Base-by-base conservation (phyloP, 176 grass and related monocot species). In the Cocos nucifera region DNA sequence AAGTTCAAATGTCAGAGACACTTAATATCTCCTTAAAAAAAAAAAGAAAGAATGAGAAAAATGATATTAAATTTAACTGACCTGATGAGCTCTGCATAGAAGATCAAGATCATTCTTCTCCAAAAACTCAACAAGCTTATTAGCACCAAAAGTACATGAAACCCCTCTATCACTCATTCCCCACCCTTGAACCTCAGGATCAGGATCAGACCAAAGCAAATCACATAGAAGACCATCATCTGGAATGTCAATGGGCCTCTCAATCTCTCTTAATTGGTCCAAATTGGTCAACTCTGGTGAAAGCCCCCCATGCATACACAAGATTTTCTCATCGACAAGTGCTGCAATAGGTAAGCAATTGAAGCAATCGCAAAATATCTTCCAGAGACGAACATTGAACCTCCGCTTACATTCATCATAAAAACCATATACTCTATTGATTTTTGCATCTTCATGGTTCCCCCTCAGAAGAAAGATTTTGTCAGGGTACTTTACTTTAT, bases 391-490 rank as follows among this genome's bases (percentile, higher is more conserved):
- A 57, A 86, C 70, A 70, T 86, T 86, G 65, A 86, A 86, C 50
- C 83, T 81, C 83, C 83, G 77, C 60, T 81, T 86, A 27, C 83
- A 81, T 51, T 86, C 83, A 57, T 86, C 83, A 71, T 86, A 86
- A 53, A 86, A 86, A 26, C 83, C 83, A 54, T 86, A 86, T 5
- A 86, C 83, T 78, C 83, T 81, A 62, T 86, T 86, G 50, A 86
- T 86, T 62, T 86, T 86, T 19, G 83, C 83, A 58, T 86, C 83
- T 70, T 86, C 83, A 62, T 86, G 83, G 68, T 86, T 86, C 16
- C 83, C 83, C 56, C 78, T 73, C 60, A 86, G 51, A 18, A 86
- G 78, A 30, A 74, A 86, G 27, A 86, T 35, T 58, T 81, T 81
- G 35, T 86, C 83, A 22, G 83, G 83, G 61, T 63, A 63, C 59